Percentiles rank a stretch among this genome's conserved stretches.
Evolutionary conservation across 2,329 filamentous ascomycete species (phyloP).

Genomic region (Ampelomyces quisqualis): DNA sequence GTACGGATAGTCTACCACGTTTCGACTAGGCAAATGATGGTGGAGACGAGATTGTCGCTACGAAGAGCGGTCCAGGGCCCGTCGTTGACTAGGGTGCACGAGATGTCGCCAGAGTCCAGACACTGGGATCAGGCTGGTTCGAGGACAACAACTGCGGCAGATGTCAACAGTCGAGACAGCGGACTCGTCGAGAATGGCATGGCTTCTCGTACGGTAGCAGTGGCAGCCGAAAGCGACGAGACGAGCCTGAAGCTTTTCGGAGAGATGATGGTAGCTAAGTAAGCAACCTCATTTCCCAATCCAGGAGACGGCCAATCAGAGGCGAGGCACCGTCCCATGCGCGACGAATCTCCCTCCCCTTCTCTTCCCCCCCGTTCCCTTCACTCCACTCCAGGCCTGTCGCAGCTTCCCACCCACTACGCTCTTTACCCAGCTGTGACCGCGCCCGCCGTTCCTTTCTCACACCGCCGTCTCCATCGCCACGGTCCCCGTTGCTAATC

Average conservation of each 20-base stretch:
- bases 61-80: slow-evolving; percentile 2
- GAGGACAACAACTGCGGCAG: too few species aligned
- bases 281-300: slow-evolving; percentile 31
- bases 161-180: too few species aligned
- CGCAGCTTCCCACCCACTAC: slow-evolving; percentile 42
- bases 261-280: slow-evolving; percentile 37
- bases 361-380: slow-evolving; percentile 10
- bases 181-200: too few species aligned
- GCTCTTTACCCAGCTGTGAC: slow-evolving; percentile 39
- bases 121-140: too few species aligned
- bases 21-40: background rate
- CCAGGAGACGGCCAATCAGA: slow-evolving; percentile 29
- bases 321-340: slow-evolving; percentile 22
- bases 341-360: too few species aligned
- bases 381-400: slow-evolving; percentile 29
- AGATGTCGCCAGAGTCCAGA: too few species aligned
- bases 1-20: background rate
- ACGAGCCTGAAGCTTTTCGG: slow-evolving; percentile 14
- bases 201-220: too few species aligned
- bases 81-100: too few species aligned
- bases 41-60: slow-evolving; percentile 3
- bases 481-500: slow-evolving; percentile 18
- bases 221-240: slow-evolving; percentile 10
- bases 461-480: slow-evolving; percentile 21
- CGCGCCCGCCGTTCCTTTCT: slow-evolving; percentile 30